Percentiles rank a stretch among this genome's conserved stretches.
Conservation (phyloP, 2,329 filamentous ascomycete genomes). For the Blastomyces parvus region DNA sequence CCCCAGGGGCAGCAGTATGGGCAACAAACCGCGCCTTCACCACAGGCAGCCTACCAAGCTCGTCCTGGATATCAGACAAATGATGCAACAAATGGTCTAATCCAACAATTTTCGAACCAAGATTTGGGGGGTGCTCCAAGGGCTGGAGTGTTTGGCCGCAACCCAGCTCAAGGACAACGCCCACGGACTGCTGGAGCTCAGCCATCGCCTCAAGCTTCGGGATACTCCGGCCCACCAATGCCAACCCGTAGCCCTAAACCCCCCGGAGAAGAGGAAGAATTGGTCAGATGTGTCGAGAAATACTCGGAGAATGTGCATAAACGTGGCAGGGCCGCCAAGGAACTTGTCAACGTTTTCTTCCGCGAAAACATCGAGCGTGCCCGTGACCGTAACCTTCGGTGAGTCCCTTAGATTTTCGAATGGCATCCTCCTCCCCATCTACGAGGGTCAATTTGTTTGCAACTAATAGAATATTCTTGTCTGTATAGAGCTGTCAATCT, state of each 20-base stretch:
- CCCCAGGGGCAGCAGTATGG: conserved; percentile 47
- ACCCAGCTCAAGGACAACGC: conserved; percentile 59
- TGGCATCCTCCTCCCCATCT: not conserved
- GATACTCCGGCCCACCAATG: conserved; percentile 61
- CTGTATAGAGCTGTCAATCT: conserved; percentile 78
- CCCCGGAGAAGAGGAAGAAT: conserved; percentile 56
- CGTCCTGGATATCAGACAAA: conserved; percentile 49
- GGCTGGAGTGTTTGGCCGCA: conserved; percentile 59
- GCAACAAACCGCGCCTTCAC: conserved; percentile 45
- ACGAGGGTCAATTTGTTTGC: not conserved
- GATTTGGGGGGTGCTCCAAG: conserved; percentile 68
- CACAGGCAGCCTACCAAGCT: conserved; percentile 46
- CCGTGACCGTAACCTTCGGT: conserved; percentile 90
- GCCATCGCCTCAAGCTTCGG: conserved; percentile 46
- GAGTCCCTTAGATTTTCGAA: conserved; percentile 23
- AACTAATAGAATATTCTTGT: conserved; percentile 7
- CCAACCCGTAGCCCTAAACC: conserved; percentile 48
- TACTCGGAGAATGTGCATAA: conserved; percentile 83
- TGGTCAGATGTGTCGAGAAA: conserved; percentile 69
- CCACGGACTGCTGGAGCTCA: conserved; percentile 73
- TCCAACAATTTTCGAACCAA: conserved; percentile 94
- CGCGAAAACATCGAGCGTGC: conserved; percentile 97
- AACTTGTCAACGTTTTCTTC: conserved; percentile 71
- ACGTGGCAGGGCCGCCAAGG: conserved; percentile 55
- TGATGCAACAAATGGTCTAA: conserved; percentile 81